Conservation (phyloP, 257 asterid species). For the Hygrophila difformis region DNA sequence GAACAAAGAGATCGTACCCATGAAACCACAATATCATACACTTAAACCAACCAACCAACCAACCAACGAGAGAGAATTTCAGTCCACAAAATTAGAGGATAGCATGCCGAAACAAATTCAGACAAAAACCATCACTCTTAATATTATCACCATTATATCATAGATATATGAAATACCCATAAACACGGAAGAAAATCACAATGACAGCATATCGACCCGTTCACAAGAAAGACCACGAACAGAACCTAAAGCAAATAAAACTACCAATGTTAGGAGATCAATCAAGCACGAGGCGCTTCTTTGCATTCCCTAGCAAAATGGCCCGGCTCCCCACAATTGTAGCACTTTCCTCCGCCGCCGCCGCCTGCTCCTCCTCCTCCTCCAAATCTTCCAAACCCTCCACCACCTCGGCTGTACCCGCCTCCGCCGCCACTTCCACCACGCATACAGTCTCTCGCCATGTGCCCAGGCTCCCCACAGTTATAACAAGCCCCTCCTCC, state of each 20-base stretch:
- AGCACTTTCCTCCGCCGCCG: conserved; percentile 35
- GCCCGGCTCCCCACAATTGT: conserved; percentile 62
- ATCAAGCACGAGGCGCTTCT: conserved; percentile 16
- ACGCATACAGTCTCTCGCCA: conserved; percentile 38
- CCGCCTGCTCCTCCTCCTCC: conserved; percentile 25
- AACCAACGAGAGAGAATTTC: conserved; percentile 13
- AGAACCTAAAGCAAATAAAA: conserved; percentile 8
- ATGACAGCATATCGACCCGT: not conserved
- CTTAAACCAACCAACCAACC: conserved; percentile 9
- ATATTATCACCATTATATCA: conserved; percentile 10
- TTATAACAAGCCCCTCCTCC: conserved; percentile 26
- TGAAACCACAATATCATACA: conserved; percentile 19
- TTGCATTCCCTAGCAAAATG: conserved; percentile 77
- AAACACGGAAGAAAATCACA: conserved; percentile 10
- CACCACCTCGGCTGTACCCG: conserved; percentile 26
- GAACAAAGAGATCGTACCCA: not conserved
- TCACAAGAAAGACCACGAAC: conserved; percentile 14
- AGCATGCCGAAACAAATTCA: conserved; percentile 14
- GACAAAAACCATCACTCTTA: conserved; percentile 10
- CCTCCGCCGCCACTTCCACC: no score
- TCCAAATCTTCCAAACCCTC: conserved; percentile 33
- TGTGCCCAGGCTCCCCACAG: conserved; percentile 37
- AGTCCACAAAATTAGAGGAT: conserved; percentile 22
- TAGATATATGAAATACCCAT: conserved; percentile 1
- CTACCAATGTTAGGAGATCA: not conserved